These are phyloP conservation scores for Russula earlei DNA, from an alignment of 768 basidiomycete genomes.

Conservation along the genomic window DNA sequence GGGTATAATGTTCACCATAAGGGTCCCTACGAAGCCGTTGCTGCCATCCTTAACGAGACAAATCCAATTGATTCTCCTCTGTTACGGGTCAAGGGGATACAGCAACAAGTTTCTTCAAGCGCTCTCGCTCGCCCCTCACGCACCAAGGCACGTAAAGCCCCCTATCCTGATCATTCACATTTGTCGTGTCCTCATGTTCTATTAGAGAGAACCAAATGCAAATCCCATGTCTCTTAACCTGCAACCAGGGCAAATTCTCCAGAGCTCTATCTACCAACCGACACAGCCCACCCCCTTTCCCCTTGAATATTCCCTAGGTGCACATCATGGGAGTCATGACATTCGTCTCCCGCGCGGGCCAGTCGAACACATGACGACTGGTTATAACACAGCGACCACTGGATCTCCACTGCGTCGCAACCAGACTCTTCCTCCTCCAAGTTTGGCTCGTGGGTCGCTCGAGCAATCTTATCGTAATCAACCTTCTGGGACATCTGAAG, in stretches of 20 bases:
- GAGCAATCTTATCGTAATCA: constrained; percentile 3
- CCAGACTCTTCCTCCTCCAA: constrained; percentile 8
- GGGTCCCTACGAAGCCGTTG: constrained; percentile 65
- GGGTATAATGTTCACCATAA: constrained; percentile 56
- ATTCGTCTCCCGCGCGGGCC: not conserved
- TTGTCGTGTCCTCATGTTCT: constrained; percentile 1
- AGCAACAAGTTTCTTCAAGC: constrained; percentile 6
- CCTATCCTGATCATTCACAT: not conserved
- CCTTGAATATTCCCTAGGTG: not conserved
- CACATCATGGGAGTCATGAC: constrained; percentile 9
- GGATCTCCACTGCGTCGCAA: constrained; percentile 3
- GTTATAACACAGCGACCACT: not conserved
- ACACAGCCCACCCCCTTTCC: constrained; percentile 10
- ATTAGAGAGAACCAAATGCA: constrained; percentile 10
- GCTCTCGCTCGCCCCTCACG: not conserved
- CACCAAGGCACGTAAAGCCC: constrained; percentile 2
- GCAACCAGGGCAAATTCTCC: constrained; percentile 28
- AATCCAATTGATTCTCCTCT: constrained; percentile 12
- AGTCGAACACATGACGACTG: not conserved
- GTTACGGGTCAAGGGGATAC: constrained; percentile 1
- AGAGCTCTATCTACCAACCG: constrained; percentile 18
- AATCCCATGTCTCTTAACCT: constrained; percentile 24
- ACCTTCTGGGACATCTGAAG: not conserved
- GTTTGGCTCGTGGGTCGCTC: not conserved
- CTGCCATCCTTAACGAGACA: constrained; percentile 16